These are phyloP conservation scores for Beta corolliflora DNA, from an alignment of 179 eudicot genomes.

Conservation along the genomic window DNA sequence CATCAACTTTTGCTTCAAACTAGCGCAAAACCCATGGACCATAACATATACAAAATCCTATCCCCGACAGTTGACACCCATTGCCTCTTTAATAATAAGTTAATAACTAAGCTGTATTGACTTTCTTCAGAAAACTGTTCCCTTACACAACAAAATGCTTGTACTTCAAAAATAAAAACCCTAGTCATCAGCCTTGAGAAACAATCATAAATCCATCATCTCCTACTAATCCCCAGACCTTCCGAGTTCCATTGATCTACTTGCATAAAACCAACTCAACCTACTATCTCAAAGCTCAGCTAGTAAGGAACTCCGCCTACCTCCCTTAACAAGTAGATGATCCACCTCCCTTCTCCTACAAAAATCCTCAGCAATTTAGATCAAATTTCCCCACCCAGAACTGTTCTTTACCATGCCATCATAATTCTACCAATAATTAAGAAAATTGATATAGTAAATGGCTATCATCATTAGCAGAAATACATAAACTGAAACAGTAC, in stretches of 20 bases:
- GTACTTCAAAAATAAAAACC: not conserved
- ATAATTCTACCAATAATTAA: no score
- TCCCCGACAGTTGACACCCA: not conserved
- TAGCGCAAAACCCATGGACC: not conserved
- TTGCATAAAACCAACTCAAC: not conserved
- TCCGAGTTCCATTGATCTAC: not conserved
- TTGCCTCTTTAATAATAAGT: not conserved
- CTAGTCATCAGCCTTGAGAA: no score
- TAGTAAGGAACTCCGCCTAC: not conserved
- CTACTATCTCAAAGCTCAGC: not conserved
- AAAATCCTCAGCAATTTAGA: not conserved
- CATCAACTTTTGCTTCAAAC: not conserved
- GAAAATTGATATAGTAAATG: no score
- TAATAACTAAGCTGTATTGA: not conserved
- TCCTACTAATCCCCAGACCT: not conserved
- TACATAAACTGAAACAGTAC: no score
- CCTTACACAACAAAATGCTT: not conserved
- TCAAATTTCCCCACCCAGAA: not conserved
- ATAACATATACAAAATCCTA: not conserved
- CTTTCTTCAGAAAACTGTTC: not conserved
- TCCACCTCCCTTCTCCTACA: not conserved
- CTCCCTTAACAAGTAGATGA: not conserved
- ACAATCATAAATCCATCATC: not conserved
- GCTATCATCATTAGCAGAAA: no score
- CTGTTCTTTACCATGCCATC: no score